Base-by-base conservation (phyloP, 768 basidiomycete genomes). In the Lanmaoa pseudosensibilis region DNA sequence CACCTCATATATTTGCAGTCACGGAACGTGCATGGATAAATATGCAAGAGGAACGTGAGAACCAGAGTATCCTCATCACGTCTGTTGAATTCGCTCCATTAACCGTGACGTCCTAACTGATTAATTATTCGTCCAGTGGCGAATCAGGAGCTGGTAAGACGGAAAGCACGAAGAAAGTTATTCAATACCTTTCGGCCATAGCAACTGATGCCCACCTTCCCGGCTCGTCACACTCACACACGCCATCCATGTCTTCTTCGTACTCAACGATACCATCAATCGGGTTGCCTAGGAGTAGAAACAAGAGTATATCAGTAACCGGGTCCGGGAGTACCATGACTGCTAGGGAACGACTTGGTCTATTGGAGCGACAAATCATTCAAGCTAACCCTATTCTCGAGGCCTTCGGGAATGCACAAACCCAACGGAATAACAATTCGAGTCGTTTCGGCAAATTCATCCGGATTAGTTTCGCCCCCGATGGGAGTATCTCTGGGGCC, bases 141-240 rank as follows among this genome's bases (percentile, higher is more conserved):
- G 97, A 99, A 79, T 98, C 97, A 9, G 97, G 97, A 36, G 97
- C 97, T 4, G 97, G 97, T 43, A 99, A 98, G 79, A 99, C 97
- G 2, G 97, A 98, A 70, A 98, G 96, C 75, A 92, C 90, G 15
- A 98, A 99, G 81, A 98, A 98, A 69, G 96, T 98, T 66, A 99
- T 99, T 52, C 97, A 98, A 71, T 99, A 98, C 74, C 85, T 99
- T 40, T 96, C 97, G 1, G 93, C 97, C 8, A 98, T 98, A 63
- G 97, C 97, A 2, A 85, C 92, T 12, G 92, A 94, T 64, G 78
- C 82, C 2, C 83, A 90, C 64, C 74, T 77, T 18, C 68, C 79
- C 16, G 68, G 79, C 4, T 73, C 81, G 21, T 82, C 88, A 0
- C 88, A 91, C 68, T 83, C 87, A 9, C 84, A 84, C 46, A 81